Conservation (phyloP, 768 basidiomycete genomes). For the Tylopilus cervinicoccineus region DNA sequence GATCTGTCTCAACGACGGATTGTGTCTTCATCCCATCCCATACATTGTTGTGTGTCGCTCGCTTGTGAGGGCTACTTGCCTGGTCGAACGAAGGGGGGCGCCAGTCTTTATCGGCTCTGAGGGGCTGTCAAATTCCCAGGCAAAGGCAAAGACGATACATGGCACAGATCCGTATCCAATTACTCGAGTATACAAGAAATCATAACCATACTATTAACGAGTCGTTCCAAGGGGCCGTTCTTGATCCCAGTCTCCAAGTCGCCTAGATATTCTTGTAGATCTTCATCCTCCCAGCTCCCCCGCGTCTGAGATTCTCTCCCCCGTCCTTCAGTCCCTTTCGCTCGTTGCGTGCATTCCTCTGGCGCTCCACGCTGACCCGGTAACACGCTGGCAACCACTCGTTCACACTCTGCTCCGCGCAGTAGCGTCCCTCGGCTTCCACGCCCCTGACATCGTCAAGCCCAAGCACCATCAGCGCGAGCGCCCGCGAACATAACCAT, state of each 20-base stretch:
- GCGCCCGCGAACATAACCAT: slow-evolving; percentile 56
- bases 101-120: no score
- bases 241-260: not conserved
- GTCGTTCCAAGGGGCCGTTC: not conserved
- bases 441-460: slow-evolving; percentile 22
- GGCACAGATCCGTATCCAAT: no score
- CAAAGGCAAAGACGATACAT: no score
- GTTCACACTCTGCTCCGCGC: slow-evolving; percentile 17
- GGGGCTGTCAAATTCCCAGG: no score
- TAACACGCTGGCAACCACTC: slow-evolving; percentile 27
- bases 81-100: no score
- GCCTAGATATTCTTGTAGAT: slow-evolving; percentile 15
- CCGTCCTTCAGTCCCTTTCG: slow-evolving; percentile 3
- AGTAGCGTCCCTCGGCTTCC: slow-evolving; percentile 18
- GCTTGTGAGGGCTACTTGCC: no score
- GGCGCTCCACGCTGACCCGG: slow-evolving; percentile 13
- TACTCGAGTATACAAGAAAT: not conserved
- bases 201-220: not conserved
- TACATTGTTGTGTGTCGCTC: no score
- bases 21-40: no score
- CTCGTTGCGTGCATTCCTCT: slow-evolving; percentile 3
- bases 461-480: slow-evolving; percentile 57
- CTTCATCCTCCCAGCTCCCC: slow-evolving; percentile 26
- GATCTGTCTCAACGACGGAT: no score
- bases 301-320: slow-evolving; percentile 2